A percentile compares a stretch with the other conserved stretches of the same genome.
phyloP scores from a whole-genome alignment of 2,329 filamentous ascomycete species.

The Sarocladium strictum region DNA sequence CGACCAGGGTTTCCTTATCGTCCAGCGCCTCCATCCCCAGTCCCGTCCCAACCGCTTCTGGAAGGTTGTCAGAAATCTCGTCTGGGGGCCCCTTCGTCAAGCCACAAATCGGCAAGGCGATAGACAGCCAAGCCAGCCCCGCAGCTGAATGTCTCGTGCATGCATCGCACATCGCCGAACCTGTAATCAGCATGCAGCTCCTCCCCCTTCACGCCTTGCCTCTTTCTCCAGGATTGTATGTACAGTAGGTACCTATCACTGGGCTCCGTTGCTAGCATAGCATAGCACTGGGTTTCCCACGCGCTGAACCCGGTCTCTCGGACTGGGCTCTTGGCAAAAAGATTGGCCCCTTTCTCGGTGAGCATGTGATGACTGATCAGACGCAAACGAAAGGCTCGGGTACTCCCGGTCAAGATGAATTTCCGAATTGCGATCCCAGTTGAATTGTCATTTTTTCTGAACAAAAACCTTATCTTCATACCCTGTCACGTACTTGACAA shows the following conservation, averaged over 20 bases:
- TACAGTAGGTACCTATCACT: too few species aligned
- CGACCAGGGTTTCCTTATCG: neutral
- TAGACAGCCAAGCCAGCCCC: neutral
- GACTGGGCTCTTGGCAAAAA: neutral
- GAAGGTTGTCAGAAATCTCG: conserved; percentile 20
- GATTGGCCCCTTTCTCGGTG: neutral
- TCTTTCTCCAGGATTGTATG: neutral
- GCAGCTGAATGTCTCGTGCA: neutral
- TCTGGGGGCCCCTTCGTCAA: conserved; percentile 8
- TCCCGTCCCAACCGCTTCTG: conserved; percentile 17
- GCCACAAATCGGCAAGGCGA: neutral
- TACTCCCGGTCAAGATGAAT: too few species aligned
- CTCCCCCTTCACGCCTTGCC: too few species aligned
- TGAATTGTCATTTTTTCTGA: too few species aligned
- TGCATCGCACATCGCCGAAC: conserved; percentile 4
- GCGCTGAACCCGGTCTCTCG: neutral
- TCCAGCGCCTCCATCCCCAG: neutral
- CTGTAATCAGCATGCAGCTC: neutral
- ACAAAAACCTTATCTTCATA: too few species aligned
- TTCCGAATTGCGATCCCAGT: too few species aligned
- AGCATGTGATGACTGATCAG: neutral
- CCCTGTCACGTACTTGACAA: too few species aligned
- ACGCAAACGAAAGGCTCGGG: neutral
- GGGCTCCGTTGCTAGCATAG: neutral
- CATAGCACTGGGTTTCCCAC: neutral